Evolutionary conservation across 2,329 filamentous ascomycete species (phyloP).

Genomic region (Dactylellina sp.): DNA sequence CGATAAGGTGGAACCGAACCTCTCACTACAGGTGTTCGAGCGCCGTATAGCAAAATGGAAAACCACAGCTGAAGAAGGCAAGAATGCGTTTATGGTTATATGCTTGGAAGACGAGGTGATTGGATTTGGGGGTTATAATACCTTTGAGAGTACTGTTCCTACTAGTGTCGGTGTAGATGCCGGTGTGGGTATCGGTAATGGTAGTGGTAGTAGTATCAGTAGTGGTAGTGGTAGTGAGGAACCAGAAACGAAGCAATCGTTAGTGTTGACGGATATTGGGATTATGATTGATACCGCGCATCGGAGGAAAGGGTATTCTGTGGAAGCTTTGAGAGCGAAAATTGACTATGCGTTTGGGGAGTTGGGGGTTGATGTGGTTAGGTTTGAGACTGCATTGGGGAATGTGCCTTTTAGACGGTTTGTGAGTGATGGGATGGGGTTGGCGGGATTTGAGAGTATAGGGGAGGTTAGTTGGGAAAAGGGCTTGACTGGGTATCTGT

Average conservation of each 20-base stretch:
- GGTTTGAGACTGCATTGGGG: slow-evolving; percentile 11
- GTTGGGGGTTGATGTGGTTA: background rate
- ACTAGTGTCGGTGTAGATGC: background rate
- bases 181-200: too few species aligned
- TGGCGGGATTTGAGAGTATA: background rate
- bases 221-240: too few species aligned
- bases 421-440: slow-evolving; percentile 6
- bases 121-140: slow-evolving; percentile 20
- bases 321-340: slow-evolving; percentile 3
- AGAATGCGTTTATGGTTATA: slow-evolving; percentile 11
- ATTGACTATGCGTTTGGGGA: slow-evolving; percentile 11
- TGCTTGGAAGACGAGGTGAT: slow-evolving; percentile 1
- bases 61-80: background rate
- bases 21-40: slow-evolving; percentile 6
- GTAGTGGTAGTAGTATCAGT: too few species aligned
- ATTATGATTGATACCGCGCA: slow-evolving; percentile 3
- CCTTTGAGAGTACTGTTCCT: background rate
- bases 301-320: slow-evolving; percentile 7
- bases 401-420: slow-evolving; percentile 12
- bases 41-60: slow-evolving; percentile 1
- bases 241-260: too few species aligned
- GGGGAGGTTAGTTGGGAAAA: slow-evolving; percentile 9
- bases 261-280: slow-evolving; percentile 10
- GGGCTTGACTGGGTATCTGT: slow-evolving; percentile 7
- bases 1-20: background rate